Base-by-base conservation (phyloP, 2,329 filamentous ascomycete genomes). In the Shiraia sp. region DNA sequence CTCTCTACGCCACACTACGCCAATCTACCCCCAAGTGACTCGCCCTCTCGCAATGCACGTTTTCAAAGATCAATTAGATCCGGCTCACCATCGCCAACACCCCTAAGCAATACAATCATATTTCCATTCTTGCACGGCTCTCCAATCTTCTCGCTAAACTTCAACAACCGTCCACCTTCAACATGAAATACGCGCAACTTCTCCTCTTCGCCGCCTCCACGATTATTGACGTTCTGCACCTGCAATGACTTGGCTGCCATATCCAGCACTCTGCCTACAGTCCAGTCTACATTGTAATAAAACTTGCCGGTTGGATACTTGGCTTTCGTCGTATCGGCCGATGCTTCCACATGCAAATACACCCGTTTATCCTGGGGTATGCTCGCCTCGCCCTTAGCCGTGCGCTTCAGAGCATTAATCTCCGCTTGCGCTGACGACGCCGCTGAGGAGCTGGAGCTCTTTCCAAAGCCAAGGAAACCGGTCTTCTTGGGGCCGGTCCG, bases 161-260 rank as follows among this genome's bases (percentile, higher is more conserved):
- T 91, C 50, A 99, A 70, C 49, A 99, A 69, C 43, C 90, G 76
- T 0, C 93, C 93, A 0, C 87, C 88, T 65, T 99, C 91, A 0
- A 99, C 88, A 66, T 97, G 91, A 62, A 96, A 99, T 0, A 99
- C 83, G 7, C 93, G 75, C 52, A 99, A 68, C 69, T 87, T 87
- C 45, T 90, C 85, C 65, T 87, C 84, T 72, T 95, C 89, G 10
- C 85, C 79, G 2, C 79, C 80, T 1, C 82, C 85, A 55, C 86
- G 79, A 59, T 95, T 95, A 63, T 95, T 95, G 50, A 92, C 71
- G 55, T 95, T 95, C 61, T 87, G 79, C 7, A 95, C 83, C 71
- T 92, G 88, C 45, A 95, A 67, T 42, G 80, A 80, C 69, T 81
- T 85, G 0, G 90, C 89, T 12, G 89, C 89, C 4, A 85, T 80